Conservation (phyloP, 1,284 basidiomycete species). For the Sporisorium reilianum region DNA sequence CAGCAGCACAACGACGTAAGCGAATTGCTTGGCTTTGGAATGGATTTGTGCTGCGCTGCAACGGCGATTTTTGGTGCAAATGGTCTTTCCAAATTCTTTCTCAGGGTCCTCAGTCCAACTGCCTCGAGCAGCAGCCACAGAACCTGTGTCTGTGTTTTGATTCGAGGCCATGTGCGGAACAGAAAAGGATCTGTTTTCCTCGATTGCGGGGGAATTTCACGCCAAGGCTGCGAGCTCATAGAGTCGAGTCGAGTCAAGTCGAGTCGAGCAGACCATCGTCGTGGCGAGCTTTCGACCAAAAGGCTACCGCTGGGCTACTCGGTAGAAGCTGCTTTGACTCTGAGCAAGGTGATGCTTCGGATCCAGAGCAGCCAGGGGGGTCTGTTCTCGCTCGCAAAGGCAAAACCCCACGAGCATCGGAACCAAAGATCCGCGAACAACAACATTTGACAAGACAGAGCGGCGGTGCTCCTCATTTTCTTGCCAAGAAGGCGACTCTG, state of each 20-base stretch:
- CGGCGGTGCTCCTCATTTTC: slow-evolving; percentile 5
- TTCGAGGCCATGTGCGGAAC: neutral
- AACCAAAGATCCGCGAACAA: neutral
- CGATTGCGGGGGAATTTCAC: slow-evolving; percentile 8
- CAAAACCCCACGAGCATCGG: neutral
- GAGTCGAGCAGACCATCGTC: too few relatives aligned
- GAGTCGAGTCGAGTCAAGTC: too few relatives aligned
- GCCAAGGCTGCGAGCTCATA: too few relatives aligned
- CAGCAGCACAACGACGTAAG: slow-evolving; percentile 10
- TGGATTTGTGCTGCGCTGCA: neutral
- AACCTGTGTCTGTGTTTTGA: neutral
- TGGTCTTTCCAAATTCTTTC: neutral
- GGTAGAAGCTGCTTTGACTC: slow-evolving; percentile 1
- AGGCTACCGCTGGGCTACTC: neutral
- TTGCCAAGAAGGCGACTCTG: slow-evolving; percentile 8
- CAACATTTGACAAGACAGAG: neutral
- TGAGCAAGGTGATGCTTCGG: neutral
- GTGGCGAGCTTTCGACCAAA: neutral
- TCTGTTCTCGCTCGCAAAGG: too few relatives aligned
- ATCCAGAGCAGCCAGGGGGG: too few relatives aligned
- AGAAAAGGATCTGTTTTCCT: neutral
- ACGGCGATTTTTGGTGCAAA: neutral
- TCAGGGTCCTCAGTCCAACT: slow-evolving; percentile 10
- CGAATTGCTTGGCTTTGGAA: slow-evolving; percentile 15
- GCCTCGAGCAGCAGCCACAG: neutral